These are phyloP conservation scores for Omphalotus olearius DNA, from an alignment of 1,284 basidiomycete genomes.

Conservation along the genomic window DNA sequence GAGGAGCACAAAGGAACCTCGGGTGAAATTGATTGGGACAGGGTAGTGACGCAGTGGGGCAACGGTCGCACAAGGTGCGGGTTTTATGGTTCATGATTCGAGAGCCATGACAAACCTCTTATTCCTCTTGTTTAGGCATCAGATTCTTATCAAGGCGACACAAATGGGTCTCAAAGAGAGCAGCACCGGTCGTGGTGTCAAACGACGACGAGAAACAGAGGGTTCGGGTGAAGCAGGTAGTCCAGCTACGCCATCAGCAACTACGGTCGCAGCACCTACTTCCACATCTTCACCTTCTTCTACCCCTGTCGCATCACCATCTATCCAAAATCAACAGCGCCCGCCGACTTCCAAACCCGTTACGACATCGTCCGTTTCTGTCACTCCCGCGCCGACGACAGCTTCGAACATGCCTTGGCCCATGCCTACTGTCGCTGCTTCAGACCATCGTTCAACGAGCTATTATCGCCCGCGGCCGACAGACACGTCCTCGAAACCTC, in stretches of 20 bases:
- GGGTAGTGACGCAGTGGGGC: constrained; percentile 68
- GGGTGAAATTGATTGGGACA: constrained; percentile 74
- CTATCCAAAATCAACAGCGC: constrained; percentile 13
- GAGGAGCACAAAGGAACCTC: constrained; percentile 52
- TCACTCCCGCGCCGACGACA: constrained; percentile 19
- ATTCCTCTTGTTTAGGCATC: constrained; percentile 44
- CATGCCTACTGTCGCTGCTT: constrained; percentile 36
- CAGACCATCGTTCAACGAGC: constrained; percentile 14
- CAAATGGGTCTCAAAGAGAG: constrained; percentile 71
- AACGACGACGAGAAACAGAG: constrained; percentile 44
- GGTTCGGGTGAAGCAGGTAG: constrained; percentile 21
- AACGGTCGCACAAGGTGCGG: constrained; percentile 61
- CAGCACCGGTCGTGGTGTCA: constrained; percentile 46
- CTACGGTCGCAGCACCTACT: constrained; percentile 10
- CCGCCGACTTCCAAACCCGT: constrained; percentile 5
- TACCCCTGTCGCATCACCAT: constrained; percentile 17
- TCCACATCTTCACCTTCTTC: constrained; percentile 14
- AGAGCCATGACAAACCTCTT: neutral
- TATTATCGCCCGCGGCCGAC: constrained; percentile 16
- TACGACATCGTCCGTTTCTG: constrained; percentile 10
- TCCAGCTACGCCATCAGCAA: constrained; percentile 19
- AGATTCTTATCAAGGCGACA: constrained; percentile 75
- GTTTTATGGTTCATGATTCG: constrained; percentile 13
- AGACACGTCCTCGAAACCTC: constrained; percentile 6
- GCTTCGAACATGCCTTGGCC: constrained; percentile 37